Conservation (phyloP, 1,139 yeast species). For the Kodamaea derodonti region DNA sequence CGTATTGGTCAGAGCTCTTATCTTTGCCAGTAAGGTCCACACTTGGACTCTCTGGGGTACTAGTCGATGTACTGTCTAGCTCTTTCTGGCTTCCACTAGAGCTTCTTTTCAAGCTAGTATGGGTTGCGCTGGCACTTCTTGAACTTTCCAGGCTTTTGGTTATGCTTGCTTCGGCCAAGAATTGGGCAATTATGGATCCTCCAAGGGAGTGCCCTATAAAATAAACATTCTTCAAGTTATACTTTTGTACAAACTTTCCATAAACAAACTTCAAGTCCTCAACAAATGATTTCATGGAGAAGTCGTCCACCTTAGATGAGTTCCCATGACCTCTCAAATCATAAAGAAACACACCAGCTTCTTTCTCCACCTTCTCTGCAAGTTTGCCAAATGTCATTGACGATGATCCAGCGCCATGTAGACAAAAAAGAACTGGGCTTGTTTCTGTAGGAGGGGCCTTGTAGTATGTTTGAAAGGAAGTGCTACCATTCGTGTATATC, state of each 20-base stretch:
- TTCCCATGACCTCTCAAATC: conserved; percentile 87
- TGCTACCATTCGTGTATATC: conserved; percentile 4
- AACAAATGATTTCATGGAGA: conserved; percentile 48
- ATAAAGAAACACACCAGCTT: conserved; percentile 61
- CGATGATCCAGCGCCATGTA: conserved; percentile 95
- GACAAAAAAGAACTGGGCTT: conserved; percentile 64
- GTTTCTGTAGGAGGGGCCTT: conserved; percentile 42
- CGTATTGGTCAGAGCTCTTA: too few relatives aligned
- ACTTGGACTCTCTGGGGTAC: too few relatives aligned
- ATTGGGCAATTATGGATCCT: conserved; percentile 73
- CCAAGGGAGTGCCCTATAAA: conserved; percentile 91
- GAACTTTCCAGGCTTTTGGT: too few relatives aligned
- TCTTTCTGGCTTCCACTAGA: too few relatives aligned
- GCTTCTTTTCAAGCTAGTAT: too few relatives aligned
- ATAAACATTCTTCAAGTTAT: conserved; percentile 23
- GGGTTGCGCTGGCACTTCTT: too few relatives aligned
- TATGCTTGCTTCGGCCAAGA: conserved; percentile 6
- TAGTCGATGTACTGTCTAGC: too few relatives aligned
- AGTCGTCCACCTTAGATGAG: conserved; percentile 30
- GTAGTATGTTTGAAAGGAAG: conserved; percentile 52
- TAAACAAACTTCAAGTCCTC: conserved; percentile 55
- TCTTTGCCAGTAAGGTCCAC: too few relatives aligned
- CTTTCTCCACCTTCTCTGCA: conserved; percentile 20
- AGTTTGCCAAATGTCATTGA: conserved; percentile 71
- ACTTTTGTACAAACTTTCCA: conserved; percentile 25